Base-by-base conservation (phyloP, 495 filamentous ascomycete genomes). In the Trichoderma orchidacearum region DNA sequence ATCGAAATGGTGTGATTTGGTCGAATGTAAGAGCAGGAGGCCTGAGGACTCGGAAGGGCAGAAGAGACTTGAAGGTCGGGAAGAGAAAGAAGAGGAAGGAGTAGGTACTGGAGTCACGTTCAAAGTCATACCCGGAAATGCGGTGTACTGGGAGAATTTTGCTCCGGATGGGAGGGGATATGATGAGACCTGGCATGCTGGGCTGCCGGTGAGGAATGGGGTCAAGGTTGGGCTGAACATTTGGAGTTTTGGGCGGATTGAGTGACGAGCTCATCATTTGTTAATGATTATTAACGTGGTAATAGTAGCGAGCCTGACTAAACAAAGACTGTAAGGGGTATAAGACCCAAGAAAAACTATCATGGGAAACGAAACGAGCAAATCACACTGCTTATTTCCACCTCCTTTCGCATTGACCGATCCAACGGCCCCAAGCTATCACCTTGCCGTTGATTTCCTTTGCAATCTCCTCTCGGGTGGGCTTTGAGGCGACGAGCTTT, bases 61-160 rank as follows among this genome's bases (percentile, higher is more conserved):
- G 41, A 48, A 13, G 41, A 48, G 8, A 13, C 2, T 23, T 17
- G n/a, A n/a, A n/a, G n/a, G 41, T 11, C 18, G 27, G 5, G 41
- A 36, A 3, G 11, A 5, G 3, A 6, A 36, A 15, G 34, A 25
- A 48, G 60, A 56, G 13, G 62, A 45, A 11, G 58, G 50, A 5
- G 60, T 50, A 11, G 41, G 36, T 3, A 34, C 31, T 28, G 73
- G 72, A 5, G 66, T 71, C 7, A 65, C 65, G 2, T 77, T 77
- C 58, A 72, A 64, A 61, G 66, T 64, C 0, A 31, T 69, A 3
- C 62, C 73, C 3, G 73, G 74, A 3, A 77, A 77, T 59, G 73
- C 73, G 15, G 73, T 77, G 17, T 75, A 69, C 50, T 77, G 74
- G 74, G 73, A 75, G 63, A 75, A 77, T 57, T 75, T 77, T 62